These are phyloP conservation scores for Panaeolus papilionaceus DNA, from an alignment of 768 basidiomycete species.

Conservation along the genomic window DNA sequence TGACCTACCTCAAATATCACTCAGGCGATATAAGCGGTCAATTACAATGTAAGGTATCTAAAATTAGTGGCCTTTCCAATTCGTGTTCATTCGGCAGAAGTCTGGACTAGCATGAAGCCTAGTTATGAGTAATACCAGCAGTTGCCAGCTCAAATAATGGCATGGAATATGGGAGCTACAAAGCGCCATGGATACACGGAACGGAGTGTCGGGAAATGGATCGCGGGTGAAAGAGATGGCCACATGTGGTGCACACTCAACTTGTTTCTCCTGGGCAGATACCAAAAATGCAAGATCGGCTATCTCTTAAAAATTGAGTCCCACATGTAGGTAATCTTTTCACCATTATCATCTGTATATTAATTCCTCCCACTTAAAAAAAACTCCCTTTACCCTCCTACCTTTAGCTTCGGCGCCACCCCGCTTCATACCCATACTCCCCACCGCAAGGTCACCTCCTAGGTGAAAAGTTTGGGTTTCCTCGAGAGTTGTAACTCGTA, in stretches of 20 bases:
- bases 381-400: neutral
- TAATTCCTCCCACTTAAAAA: neutral
- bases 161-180: too few relatives aligned
- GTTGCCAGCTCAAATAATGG: neutral
- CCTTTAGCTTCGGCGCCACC: constrained; percentile 7
- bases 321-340: constrained; percentile 12
- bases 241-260: neutral
- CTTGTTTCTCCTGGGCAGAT: constrained; percentile 1
- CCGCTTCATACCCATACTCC: constrained; percentile 8
- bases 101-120: neutral
- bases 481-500: neutral
- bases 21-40: neutral
- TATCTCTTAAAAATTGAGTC: constrained; percentile 6
- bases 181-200: neutral
- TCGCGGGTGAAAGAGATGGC: neutral
- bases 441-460: neutral
- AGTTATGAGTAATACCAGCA: too few relatives aligned
- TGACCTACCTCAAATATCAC: neutral
- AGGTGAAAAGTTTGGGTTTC: neutral
- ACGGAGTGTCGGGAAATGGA: constrained; percentile 9
- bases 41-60: neutral
- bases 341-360: neutral
- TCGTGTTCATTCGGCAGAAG: neutral
- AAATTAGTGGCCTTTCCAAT: neutral
- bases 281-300: constrained; percentile 12